phyloP scores from a whole-genome alignment of 176 grass and related monocot species.

The Hordeum vulgare region MorexV3_pseudomolecules_assembly NC_058524.1:574131724-574132223 shows the following conservation, averaged over 20 bases:
- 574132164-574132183: background rate
- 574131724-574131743: background rate
- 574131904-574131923: conserved; percentile 29
- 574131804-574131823: conserved; percentile 24
- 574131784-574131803: conserved; percentile 1
- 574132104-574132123: background rate
- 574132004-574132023: background rate
- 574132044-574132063: background rate
- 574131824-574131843: background rate
- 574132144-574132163: background rate
- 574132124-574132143: background rate
- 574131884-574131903: conserved; percentile 21
- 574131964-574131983: conserved; percentile 29
- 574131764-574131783: conserved; percentile 25
- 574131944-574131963: conserved; percentile 30
- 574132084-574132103: background rate
- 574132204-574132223: background rate
- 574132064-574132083: background rate
- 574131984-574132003: background rate
- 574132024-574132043: background rate
- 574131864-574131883: background rate
- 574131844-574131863: background rate
- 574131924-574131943: conserved; percentile 8
- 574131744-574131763: conserved; percentile 4
- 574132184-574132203: background rate